These are phyloP conservation scores for Sugiyamaella paludigena DNA, from an alignment of 1,139 yeast genomes.

Conservation along the genomic window DNA sequence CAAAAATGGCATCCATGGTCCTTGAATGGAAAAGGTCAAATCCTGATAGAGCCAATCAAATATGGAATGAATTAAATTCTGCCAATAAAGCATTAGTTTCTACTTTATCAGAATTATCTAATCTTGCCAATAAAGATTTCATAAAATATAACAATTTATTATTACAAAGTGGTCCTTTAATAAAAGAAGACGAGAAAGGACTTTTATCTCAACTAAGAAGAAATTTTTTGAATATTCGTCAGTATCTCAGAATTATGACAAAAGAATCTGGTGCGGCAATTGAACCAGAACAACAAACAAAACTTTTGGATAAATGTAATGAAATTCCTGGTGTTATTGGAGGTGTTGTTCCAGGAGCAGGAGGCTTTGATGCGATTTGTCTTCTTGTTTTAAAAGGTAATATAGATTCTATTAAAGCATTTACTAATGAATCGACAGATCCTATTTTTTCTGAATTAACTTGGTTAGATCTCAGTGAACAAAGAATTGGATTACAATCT, in stretches of 20 bases:
- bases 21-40: conserved; percentile 61
- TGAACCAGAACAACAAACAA: conserved; percentile 79
- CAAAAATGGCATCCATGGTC: conserved; percentile 78
- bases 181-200: conserved; percentile 6
- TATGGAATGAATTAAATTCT: conserved; percentile 56
- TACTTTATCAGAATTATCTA: conserved; percentile 44
- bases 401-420: conserved; percentile 40
- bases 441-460: conserved; percentile 26
- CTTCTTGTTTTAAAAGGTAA: conserved; percentile 56
- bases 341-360: conserved; percentile 98
- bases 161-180: conserved; percentile 10
- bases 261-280: conserved; percentile 72
- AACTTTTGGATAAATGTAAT: conserved; percentile 60
- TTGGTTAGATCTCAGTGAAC: conserved; percentile 39
- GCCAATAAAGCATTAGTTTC: conserved; percentile 60
- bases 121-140: conserved; percentile 26
- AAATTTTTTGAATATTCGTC: conserved; percentile 51
- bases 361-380: conserved; percentile 92
- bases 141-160: conserved; percentile 17
- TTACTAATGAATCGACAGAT: conserved; percentile 33
- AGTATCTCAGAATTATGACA: conserved; percentile 58
- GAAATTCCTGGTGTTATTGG: conserved; percentile 73
- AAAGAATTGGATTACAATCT: conserved; percentile 33
- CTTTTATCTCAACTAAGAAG: conserved; percentile 15
- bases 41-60: conserved; percentile 48